Percentiles rank a stretch among this genome's conserved stretches.
These are phyloP conservation scores for Diplodia corticola DNA, from an alignment of 2,329 filamentous ascomycete species.

Conservation along the genomic window DNA sequence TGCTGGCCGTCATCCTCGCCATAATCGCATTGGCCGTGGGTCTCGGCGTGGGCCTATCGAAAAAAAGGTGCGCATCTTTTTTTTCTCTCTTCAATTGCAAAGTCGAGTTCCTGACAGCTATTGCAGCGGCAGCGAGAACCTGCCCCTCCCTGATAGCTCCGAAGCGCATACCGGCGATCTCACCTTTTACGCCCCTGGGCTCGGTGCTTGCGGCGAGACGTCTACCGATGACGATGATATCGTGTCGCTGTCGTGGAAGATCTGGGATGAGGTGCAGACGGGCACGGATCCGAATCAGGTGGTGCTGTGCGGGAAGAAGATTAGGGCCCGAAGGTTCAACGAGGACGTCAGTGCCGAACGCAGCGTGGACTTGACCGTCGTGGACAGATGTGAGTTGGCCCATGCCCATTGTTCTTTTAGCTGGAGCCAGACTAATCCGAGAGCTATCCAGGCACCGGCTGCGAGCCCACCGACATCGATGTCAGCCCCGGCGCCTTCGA, in stretches of 20 bases:
- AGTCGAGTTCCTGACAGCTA: neutral
- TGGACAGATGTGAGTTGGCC: slow-evolving; percentile 60
- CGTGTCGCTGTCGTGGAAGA: slow-evolving; percentile 64
- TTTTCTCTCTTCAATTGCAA: too few species aligned
- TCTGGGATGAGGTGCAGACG: slow-evolving; percentile 62
- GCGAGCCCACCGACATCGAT: slow-evolving; percentile 51
- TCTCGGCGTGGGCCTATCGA: slow-evolving; percentile 5
- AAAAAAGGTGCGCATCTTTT: neutral
- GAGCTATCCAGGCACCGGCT: slow-evolving; percentile 45
- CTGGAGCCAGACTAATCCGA: slow-evolving; percentile 14
- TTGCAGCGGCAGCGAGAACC: slow-evolving; percentile 9
- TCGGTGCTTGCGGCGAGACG: slow-evolving; percentile 69
- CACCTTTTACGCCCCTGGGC: slow-evolving; percentile 66
- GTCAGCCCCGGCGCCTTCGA: slow-evolving; percentile 52
- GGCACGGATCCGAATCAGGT: slow-evolving; percentile 59
- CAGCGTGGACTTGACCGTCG: slow-evolving; percentile 64
- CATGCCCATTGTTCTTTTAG: neutral
- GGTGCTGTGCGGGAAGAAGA: slow-evolving; percentile 65
- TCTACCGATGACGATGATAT: slow-evolving; percentile 59
- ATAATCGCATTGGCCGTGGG: slow-evolving; percentile 14
- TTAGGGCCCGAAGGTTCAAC: slow-evolving; percentile 59
- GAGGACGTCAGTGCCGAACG: slow-evolving; percentile 46
- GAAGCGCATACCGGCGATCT: slow-evolving; percentile 56
- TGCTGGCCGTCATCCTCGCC: neutral
- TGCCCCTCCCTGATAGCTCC: slow-evolving; percentile 14